Conservation (phyloP, 2,329 filamentous ascomycete species). For the Neophaeococcomyces mojaviensis region DNA sequence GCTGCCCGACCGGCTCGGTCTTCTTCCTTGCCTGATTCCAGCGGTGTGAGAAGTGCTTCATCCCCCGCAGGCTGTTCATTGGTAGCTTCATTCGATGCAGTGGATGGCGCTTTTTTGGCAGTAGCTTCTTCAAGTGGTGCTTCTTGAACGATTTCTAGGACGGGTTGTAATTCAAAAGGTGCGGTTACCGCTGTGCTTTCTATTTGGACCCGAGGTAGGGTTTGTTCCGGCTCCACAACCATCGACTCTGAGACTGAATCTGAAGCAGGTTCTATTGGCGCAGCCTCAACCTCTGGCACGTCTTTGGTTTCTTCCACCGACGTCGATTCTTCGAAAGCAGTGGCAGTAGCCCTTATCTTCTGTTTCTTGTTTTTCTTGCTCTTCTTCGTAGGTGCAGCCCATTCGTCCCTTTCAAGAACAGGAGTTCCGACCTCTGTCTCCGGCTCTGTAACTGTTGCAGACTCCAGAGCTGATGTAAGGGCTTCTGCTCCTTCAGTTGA, state of each 20-base stretch:
- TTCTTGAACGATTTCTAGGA: too few relatives aligned
- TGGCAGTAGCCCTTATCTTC: neutral
- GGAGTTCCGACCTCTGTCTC: neutral
- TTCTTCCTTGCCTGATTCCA: neutral
- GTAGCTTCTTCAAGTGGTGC: neutral
- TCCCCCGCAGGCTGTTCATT: neutral
- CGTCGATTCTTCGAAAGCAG: neutral
- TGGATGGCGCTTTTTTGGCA: too few relatives aligned
- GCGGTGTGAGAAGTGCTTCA: neutral
- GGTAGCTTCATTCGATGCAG: neutral
- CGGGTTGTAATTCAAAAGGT: too few relatives aligned
- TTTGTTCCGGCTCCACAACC: too few relatives aligned
- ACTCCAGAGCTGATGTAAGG: neutral
- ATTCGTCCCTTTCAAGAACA: conserved; percentile 7
- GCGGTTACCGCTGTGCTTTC: too few relatives aligned
- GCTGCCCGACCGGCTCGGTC: neutral
- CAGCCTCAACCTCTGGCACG: neutral
- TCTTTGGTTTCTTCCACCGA: neutral
- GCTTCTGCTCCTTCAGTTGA: neutral
- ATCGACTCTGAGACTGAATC: too few relatives aligned
- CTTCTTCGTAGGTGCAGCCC: conserved; percentile 7
- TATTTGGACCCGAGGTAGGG: too few relatives aligned
- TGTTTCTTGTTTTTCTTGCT: conserved; percentile 22
- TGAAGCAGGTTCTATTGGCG: neutral
- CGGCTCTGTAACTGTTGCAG: neutral